Base-by-base conservation (phyloP, 2,329 filamentous ascomycete species). In the Fusarium sp. region DNA sequence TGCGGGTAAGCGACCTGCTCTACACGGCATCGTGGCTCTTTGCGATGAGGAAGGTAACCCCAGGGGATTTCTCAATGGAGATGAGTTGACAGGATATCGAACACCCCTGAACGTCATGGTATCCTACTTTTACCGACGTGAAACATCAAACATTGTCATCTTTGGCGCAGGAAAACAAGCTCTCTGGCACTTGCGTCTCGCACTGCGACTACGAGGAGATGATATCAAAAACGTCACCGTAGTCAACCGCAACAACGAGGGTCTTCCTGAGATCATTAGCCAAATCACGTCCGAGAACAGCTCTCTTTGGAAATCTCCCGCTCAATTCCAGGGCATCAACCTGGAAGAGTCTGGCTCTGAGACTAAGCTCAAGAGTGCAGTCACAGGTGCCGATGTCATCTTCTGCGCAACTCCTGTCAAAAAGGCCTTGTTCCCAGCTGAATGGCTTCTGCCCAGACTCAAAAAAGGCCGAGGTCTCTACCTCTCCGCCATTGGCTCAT, bases 41-140 rank as follows among this genome's bases (percentile, higher is more conserved):
- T 28, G 26, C 26, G 26, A 28, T 28, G 8, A 28, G 10, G 26
- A 28, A 10, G 26, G 26, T 9, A 36, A 36, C 7, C 33, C 33
- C 7, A 36, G 33, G 26, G 26, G 26, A 9, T 36, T 36, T 13
- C 33, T 36, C 2, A 36, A 36, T 17, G 33, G 33, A 36, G 33
- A 36, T 36, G 50, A 53, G 22, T 26, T 53, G 1, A 53, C 50
- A 10, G 50, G 50, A 5, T 53, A 53, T 44, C 50, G 50, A n/a
- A 53, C 50, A 7, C 42, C 39, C n/a, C 22, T 53, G 39, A 53
- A 53, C 11, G 38, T 44, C 38, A 53, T 53, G 50, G 50, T 44
- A 15, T 39, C 50, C 50, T 53, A 43, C 38, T 53, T 26, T 3
- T 53, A 39, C 36, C 40, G 50, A 19, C 31, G 22, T 19, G n/a